Evolutionary conservation across 306 rosid genomes (phyloP), one percentile per base, ranked within the genome.

Genomic region (Gastrolobium bilobum): DNA sequence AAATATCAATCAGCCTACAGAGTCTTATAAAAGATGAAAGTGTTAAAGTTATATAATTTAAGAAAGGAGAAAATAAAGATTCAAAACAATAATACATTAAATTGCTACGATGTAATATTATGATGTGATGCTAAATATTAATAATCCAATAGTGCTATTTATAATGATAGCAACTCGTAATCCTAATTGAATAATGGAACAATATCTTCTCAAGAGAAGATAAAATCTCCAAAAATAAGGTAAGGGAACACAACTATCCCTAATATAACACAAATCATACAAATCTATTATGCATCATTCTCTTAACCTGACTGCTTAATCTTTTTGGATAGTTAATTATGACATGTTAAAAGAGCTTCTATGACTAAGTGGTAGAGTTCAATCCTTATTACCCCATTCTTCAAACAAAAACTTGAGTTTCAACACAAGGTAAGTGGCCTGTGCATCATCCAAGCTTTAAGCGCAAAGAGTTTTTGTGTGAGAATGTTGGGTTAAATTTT

Each of bases 1-100:
- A 11, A 34, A 79, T 26, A 76, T 79, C 42, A 72, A 81, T 74
- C 54, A 72, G 70, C 31, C 80, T 53, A 20, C 1, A 15, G 44
- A 65, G 48, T 11, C 70, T 42, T 30, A 8, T 50, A 8, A 68
- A 30, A 15, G 47, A 40, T 3, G 14, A 46, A 47, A 48, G 13
- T 15, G 42, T 46, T 46, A 51, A 78, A 78, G 58, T 68, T 31
- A 40, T 9, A 56, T 53, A 61, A 58, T 14, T 30, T 42, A 33
- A 15, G 80, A 20, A 20, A 20, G 26, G 26, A 56, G 76, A 67
- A 68, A 78, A 40, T 26, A 30, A 8, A 42, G 2, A 73, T 7
- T 40, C 30, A 29, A 42, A 30, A 31, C 11, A 73, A 4, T 73
- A 31, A 0, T n/a, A 57, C 40, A 47, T 46, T 75, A 34, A 35